Evolutionary conservation across 805 yeast species (phyloP).

Genomic region (Tetrapisispora fleetii): DNA sequence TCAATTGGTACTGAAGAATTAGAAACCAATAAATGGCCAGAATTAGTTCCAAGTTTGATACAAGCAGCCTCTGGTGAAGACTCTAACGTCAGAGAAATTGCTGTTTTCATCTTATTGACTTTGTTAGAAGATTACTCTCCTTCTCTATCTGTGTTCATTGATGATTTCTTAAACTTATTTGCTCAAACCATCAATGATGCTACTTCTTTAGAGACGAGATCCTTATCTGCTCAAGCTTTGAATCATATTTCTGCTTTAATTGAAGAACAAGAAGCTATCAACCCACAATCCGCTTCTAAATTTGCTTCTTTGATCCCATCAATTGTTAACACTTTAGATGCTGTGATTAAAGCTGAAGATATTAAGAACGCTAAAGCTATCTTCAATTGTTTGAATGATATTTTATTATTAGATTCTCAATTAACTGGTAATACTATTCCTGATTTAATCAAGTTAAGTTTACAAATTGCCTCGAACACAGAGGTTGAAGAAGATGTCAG

Average conservation of each 20-base stretch:
- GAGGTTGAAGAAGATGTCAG: slow-evolving; percentile 72
- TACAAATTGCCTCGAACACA: slow-evolving; percentile 61
- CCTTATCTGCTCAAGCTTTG: slow-evolving; percentile 72
- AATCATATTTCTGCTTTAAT: slow-evolving; percentile 54
- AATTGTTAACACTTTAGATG: slow-evolving; percentile 73
- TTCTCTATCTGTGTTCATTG: slow-evolving; percentile 47
- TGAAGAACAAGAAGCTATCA: slow-evolving; percentile 46
- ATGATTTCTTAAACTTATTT: slow-evolving; percentile 64
- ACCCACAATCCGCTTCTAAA: slow-evolving; percentile 38
- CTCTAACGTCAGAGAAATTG: slow-evolving; percentile 62
- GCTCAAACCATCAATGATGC: slow-evolving; percentile 55
- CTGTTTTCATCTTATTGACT: slow-evolving; percentile 69
- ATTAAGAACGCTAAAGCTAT: slow-evolving; percentile 59
- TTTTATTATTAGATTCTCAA: slow-evolving; percentile 66
- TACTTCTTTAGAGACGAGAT: slow-evolving; percentile 62
- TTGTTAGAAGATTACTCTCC: slow-evolving; percentile 63
- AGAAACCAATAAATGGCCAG: slow-evolving; percentile 61
- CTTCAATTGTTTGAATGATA: slow-evolving; percentile 76
- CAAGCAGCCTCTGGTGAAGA: slow-evolving; percentile 49
- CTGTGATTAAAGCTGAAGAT: slow-evolving; percentile 62
- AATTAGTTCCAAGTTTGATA: slow-evolving; percentile 61
- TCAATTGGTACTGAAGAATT: slow-evolving; percentile 75
- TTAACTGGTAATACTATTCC: slow-evolving; percentile 68
- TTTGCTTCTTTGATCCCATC: slow-evolving; percentile 65
- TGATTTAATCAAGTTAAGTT: slow-evolving; percentile 59